Evolutionary conservation across 805 yeast genomes (phyloP), one percentile per base, ranked within the genome.

Genomic region (Candida verbasci): DNA sequence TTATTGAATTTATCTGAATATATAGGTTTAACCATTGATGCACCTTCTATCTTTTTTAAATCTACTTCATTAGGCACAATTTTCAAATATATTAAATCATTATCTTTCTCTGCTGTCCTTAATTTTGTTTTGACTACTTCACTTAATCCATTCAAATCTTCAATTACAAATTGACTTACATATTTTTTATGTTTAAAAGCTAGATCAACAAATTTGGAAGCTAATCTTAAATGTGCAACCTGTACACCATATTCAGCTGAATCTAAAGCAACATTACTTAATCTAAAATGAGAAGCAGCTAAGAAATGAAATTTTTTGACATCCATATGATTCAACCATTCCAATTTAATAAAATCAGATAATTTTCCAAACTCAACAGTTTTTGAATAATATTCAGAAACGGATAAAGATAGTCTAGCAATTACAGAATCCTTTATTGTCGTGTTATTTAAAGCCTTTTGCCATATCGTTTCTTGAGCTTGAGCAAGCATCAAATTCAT

Each of bases 381-480:
- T 16, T 56, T 46, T 2, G 55, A 49, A 48, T 87, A 89, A 38
- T 62, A 76, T 2, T 68, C 69, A 0, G 84, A 65, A 0, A 78
- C 81, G 48, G 81, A 86, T 4, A 65, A 56, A 0, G 95, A 74
- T 30, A 89, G 58, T 46, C 78, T 75, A 1, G 93, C 71, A 3
- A 88, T 58, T 3, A 78, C 62, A 0, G 81, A 62, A 49, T 83
- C 78, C 47, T 79, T 82, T 48, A 76, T 50, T 9, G 65, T 61
- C 12, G 59, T 55, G 25, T 60, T 55, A 0, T 67, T 56, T 3
- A 62, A 36, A 0, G 95, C 87, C 48, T 80, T 80, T 32, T 74
- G 78, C 96, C 96, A 88, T 34, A 82, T 77, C 9, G 78, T 70
- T 51, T 89, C 96, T 56, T 88, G 96, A 0, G 95, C 93, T 49